Percentiles rank a stretch among this genome's conserved stretches.
Conservation (phyloP, 768 basidiomycete species). For the Cystoderma amianthinum region DNA sequence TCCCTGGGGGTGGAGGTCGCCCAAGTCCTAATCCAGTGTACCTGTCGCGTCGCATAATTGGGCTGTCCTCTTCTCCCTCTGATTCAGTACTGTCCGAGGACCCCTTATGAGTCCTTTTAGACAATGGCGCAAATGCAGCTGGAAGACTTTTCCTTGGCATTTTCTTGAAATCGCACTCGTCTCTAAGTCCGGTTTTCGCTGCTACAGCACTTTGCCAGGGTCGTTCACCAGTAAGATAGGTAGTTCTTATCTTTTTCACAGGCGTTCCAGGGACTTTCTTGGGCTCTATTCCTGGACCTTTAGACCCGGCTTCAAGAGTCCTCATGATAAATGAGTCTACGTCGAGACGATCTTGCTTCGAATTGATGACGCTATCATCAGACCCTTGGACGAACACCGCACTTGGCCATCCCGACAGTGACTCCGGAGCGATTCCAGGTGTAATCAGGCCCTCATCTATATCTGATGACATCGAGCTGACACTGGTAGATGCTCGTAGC, state of each 20-base stretch:
- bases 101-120: slow-evolving; percentile 20
- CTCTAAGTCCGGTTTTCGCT: slow-evolving; percentile 50
- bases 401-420: slow-evolving; percentile 58
- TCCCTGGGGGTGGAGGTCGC: slow-evolving; percentile 31
- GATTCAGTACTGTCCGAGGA: slow-evolving; percentile 43
- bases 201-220: slow-evolving; percentile 82
- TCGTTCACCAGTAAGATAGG: slow-evolving; percentile 47
- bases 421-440: slow-evolving; percentile 49
- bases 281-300: slow-evolving; percentile 31
- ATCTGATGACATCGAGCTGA: slow-evolving; percentile 54
- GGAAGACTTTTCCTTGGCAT: slow-evolving; percentile 68
- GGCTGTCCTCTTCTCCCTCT: slow-evolving; percentile 64
- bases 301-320: slow-evolving; percentile 54
- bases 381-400: slow-evolving; percentile 31
- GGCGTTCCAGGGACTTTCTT: slow-evolving; percentile 78
- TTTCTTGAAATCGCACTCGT: slow-evolving; percentile 39
- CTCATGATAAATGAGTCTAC: slow-evolving; percentile 70
- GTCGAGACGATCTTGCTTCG: slow-evolving; percentile 24
- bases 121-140: slow-evolving; percentile 52
- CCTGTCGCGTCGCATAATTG: slow-evolving; percentile 44
- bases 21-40: slow-evolving; percentile 67
- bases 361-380: slow-evolving; percentile 25
- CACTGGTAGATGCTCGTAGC: slow-evolving; percentile 56
- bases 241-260: slow-evolving; percentile 67
- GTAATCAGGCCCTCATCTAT: slow-evolving; percentile 65